Evolutionary conservation across 495 filamentous ascomycete genomes (phyloP), one percentile per base, ranked within the genome.

Genomic region (Xeromyces bisporus): DNA sequence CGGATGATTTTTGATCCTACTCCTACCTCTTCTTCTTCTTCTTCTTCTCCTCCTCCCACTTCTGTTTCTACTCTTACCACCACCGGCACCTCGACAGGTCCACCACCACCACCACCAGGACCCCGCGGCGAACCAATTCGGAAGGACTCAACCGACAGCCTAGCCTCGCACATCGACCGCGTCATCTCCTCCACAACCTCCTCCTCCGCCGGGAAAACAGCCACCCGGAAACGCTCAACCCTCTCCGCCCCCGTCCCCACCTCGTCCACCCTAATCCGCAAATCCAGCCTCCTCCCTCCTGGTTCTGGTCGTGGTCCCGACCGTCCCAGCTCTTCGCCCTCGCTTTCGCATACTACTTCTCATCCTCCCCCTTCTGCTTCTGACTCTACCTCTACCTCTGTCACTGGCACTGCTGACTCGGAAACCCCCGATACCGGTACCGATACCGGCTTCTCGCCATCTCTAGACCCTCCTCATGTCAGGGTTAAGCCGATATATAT

Each of bases 401-500:
- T 5, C 9, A 4, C 4, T 4, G 9, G 9, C 9, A 4, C 4
- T 4, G 9, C 4, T 5, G 5, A 5, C 4, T 21, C 20, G 9
- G 5, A 5, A 5, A 4, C 4, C 9, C 20, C 20, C 20, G 5
- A 21, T 9, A 5, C 4, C 9, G 5, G 5, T 9, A 21, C 4
- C 9, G 9, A 5, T 9, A 21, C 20, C 20, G 4, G 5, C 9
- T 9, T 5, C 9, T 9, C 4, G 5, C 20, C 20, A 4, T 21
- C 20, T 5, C 20, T 4, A 9, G 20, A 21, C 5, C n/a, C n/a
- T n/a, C n/a, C n/a, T n/a, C n/a, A n/a, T n/a, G n/a, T n/a, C n/a
- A n/a, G n/a, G n/a, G 50, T 64, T 4, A 53, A 52, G 29, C 57
- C 61, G 2, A 66, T 97, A 13, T 97, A 91, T 50, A 97, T 97